Evolutionary conservation across 176 grass and related monocot species (phyloP).

Genomic region (Alloteropsis semialata): DNA sequence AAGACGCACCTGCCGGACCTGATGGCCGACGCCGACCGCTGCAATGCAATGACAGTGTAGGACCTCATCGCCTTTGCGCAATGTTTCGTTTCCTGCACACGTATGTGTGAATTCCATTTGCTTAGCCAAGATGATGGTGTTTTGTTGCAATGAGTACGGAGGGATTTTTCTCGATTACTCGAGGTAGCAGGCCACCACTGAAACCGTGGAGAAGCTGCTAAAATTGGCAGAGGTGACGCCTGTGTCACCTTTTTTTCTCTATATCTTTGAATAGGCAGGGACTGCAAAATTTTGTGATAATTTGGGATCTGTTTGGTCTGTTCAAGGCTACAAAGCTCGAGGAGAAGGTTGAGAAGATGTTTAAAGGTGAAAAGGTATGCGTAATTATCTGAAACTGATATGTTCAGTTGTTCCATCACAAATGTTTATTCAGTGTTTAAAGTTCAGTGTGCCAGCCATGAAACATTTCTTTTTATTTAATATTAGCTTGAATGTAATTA

Average conservation of each 20-base stretch:
- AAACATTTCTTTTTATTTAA: neutral
- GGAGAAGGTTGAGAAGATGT: slow-evolving; percentile 92
- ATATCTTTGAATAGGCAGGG: too few relatives aligned
- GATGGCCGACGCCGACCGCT: slow-evolving; percentile 74
- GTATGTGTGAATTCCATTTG: too few relatives aligned
- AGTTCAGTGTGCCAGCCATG: neutral
- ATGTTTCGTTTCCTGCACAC: too few relatives aligned
- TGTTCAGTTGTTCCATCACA: neutral
- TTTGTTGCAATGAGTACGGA: too few relatives aligned
- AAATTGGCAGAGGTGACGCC: too few relatives aligned
- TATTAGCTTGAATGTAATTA: neutral
- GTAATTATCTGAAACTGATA: neutral
- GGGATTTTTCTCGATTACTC: too few relatives aligned
- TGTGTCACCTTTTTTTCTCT: too few relatives aligned
- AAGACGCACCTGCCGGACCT: slow-evolving; percentile 73
- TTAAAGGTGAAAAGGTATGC: slow-evolving; percentile 62
- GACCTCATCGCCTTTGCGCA: neutral
- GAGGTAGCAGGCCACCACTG: too few relatives aligned
- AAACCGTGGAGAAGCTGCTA: too few relatives aligned
- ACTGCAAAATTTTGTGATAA: too few relatives aligned
- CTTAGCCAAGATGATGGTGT: too few relatives aligned
- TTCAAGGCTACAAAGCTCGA: slow-evolving; percentile 65
- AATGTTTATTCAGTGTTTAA: neutral
- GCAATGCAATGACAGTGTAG: slow-evolving; percentile 84
- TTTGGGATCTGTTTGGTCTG: neutral